Evolutionary conservation across 495 filamentous ascomycete species (phyloP), one percentile per base, ranked within the genome.

Genomic region (Lasiosphaeria hispida): DNA sequence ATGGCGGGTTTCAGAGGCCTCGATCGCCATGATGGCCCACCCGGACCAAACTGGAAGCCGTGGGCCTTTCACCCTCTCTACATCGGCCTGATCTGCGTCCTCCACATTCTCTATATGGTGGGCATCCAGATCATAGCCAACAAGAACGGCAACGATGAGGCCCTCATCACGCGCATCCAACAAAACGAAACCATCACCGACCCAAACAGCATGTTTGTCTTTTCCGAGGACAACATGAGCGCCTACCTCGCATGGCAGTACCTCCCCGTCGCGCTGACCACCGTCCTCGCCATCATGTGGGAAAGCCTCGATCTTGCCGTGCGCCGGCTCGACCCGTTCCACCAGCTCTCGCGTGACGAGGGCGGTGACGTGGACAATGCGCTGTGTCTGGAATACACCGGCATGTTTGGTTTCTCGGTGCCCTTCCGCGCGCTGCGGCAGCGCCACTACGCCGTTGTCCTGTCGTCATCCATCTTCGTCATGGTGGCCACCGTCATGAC

Each of bases 1-100:
- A n/a, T n/a, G n/a, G n/a, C n/a, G n/a, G n/a, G n/a, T n/a, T n/a
- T n/a, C n/a, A n/a, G n/a, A n/a, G n/a, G n/a, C n/a, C n/a, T n/a
- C n/a, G n/a, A n/a, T n/a, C n/a, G n/a, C n/a, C n/a, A n/a, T n/a
- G n/a, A n/a, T n/a, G n/a, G n/a, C n/a, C n/a, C n/a, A n/a, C n/a
- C n/a, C n/a, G n/a, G n/a, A n/a, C 45, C 45, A 13, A 48, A 48
- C 45, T 48, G 45, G 45, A 48, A 48, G 17, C 45, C 45, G 15
- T 48, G 45, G 45, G 17, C 45, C 10, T 48, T 48, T 10, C 45
- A 48, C 14, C 45, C 45, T 10, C 45, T 48, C 1, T 48, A 48
- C 18, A 23, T 48, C 15, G 14, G 9, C 18, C 14, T 48, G 4
- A 23, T 48, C 18, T 48, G 45, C 15, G 9, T 48, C 10, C 45